Percentiles rank a stretch among this genome's conserved stretches.
Conservation (phyloP, 768 basidiomycete genomes). For the Amanita subjunquillea region DNA sequence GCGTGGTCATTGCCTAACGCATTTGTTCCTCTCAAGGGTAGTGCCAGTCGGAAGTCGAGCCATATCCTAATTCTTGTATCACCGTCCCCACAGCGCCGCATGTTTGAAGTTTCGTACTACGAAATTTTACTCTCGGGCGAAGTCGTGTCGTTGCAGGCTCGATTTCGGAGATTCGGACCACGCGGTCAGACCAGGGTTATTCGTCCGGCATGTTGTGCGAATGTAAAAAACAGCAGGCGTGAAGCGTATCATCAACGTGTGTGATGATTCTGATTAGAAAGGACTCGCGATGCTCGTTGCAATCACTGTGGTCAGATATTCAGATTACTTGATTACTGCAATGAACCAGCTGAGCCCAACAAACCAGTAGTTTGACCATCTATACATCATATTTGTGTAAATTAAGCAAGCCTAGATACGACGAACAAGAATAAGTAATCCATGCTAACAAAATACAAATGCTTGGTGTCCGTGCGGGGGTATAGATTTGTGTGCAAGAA, state of each 20-base stretch:
- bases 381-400: background rate
- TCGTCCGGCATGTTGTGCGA: background rate
- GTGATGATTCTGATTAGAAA: constrained; percentile 3
- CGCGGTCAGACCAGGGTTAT: constrained; percentile 1
- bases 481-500: constrained; percentile 2
- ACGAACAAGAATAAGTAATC: constrained; percentile 1
- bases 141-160: background rate
- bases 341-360: constrained; percentile 2
- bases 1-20: background rate
- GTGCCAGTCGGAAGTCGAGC: background rate
- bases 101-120: background rate
- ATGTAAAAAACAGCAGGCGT: background rate
- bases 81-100: background rate
- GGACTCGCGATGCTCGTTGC: no score
- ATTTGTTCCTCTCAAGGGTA: background rate
- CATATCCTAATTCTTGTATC: background rate
- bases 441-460: constrained; percentile 1
- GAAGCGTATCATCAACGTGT: background rate
- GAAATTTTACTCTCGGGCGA: background rate
- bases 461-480: background rate
- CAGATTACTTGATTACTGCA: no score
- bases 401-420: background rate
- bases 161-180: constrained; percentile 3
- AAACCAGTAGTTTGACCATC: background rate
- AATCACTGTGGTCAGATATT: no score